phyloP scores from a whole-genome alignment of 2,329 filamentous ascomycete genomes.

The Cladosporium oxysporum region DNA sequence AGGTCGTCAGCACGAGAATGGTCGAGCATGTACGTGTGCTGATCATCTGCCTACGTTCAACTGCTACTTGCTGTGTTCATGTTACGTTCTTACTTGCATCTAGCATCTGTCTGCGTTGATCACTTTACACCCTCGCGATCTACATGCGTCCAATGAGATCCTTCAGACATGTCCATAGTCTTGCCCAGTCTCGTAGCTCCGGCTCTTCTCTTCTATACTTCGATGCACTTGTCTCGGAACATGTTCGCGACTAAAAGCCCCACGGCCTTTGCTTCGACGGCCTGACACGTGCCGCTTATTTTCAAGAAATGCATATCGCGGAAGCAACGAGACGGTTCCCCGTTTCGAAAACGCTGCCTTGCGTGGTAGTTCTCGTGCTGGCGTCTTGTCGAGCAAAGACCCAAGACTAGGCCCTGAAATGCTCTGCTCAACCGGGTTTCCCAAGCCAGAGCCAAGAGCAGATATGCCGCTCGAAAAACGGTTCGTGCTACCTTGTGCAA shows the following conservation, averaged over 20 bases:
- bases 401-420: not conserved
- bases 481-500: not conserved
- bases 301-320: not conserved
- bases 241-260: not conserved
- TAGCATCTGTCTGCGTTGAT: not conserved
- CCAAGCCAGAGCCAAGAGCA: not conserved
- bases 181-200: not conserved
- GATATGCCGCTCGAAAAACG: not conserved
- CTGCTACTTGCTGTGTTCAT: not conserved
- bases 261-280: not conserved
- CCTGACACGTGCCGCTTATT: not conserved
- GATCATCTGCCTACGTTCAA: not conserved
- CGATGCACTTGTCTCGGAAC: not conserved
- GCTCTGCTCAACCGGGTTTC: not conserved
- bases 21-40: not conserved
- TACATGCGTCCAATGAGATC: not conserved
- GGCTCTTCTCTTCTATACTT: not conserved
- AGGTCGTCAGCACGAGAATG: not conserved
- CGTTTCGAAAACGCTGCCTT: not conserved
- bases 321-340: not conserved
- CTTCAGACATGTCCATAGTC: not conserved
- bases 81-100: conserved; percentile 1
- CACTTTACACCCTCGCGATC: conserved; percentile 5
- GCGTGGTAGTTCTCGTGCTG: not conserved
- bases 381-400: not conserved